Evolutionary conservation across 148 eudicot genomes (phyloP).

Genomic region (Oxyria digyna): DNA sequence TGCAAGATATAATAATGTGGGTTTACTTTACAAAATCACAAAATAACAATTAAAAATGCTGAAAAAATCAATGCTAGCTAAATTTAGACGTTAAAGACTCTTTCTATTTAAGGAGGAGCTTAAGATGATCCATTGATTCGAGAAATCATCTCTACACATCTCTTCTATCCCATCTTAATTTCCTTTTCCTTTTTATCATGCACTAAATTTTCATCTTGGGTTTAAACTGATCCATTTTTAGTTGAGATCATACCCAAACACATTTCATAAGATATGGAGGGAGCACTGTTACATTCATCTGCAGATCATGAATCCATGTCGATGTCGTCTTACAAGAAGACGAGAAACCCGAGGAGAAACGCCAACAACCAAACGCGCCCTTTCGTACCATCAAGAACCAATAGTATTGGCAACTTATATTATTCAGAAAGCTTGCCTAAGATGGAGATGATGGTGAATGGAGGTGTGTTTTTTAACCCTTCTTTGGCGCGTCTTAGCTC

Average conservation of each 20-base stretch:
- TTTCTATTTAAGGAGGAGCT: slow-evolving; percentile 3
- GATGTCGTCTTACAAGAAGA: background rate
- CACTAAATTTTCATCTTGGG: background rate
- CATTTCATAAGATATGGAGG: background rate
- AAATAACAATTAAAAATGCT: too few relatives aligned
- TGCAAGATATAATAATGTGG: too few relatives aligned
- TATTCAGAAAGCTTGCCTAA: background rate
- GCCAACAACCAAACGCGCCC: background rate
- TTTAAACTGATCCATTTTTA: background rate
- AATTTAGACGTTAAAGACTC: background rate
- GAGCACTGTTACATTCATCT: slow-evolving; percentile 4
- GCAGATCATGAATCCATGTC: background rate
- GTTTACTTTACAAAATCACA: too few relatives aligned
- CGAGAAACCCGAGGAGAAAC: slow-evolving; percentile 2
- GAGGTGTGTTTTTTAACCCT: slow-evolving; percentile 20
- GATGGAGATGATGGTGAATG: slow-evolving; percentile 5
- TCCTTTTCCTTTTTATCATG: background rate
- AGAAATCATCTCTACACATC: background rate
- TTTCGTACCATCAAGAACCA: slow-evolving; percentile 1
- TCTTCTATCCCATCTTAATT: background rate
- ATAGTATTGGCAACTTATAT: background rate
- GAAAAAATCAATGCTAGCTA: too few relatives aligned
- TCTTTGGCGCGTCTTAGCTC: slow-evolving; percentile 12
- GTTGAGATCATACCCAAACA: background rate
- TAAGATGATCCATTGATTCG: background rate